These are phyloP conservation scores for Fusarium sp. DNA, from an alignment of 2,329 filamentous ascomycete species.

Conservation along the genomic window DNA sequence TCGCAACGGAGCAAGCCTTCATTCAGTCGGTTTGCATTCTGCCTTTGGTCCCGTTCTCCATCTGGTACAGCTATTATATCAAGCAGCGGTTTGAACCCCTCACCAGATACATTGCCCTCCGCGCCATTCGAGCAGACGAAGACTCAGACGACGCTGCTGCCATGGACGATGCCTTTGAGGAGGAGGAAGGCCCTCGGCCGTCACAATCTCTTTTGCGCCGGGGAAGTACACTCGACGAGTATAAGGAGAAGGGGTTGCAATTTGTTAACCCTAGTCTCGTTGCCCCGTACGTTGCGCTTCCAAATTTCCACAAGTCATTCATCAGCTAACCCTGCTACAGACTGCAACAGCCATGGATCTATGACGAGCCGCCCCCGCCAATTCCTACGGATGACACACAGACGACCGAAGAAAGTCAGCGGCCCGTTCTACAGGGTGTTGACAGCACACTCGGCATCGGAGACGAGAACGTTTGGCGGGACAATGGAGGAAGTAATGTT, in stretches of 20 bases:
- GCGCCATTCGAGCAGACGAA: constrained; percentile 75
- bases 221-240: constrained; percentile 75
- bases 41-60: constrained; percentile 79
- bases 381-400: constrained; percentile 42
- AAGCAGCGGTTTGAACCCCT: constrained; percentile 83
- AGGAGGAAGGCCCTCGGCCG: constrained; percentile 51
- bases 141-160: constrained; percentile 51
- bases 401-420: constrained; percentile 38
- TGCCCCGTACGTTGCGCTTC: constrained; percentile 63
- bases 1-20: constrained; percentile 78
- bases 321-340: constrained; percentile 50
- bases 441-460: constrained; percentile 52
- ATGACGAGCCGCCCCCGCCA: constrained; percentile 61
- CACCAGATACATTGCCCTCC: constrained; percentile 89
- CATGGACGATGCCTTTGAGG: constrained; percentile 51
- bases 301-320: constrained; percentile 9
- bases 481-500: constrained; percentile 39
- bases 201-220: constrained; percentile 57
- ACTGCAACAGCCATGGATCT: constrained; percentile 76
- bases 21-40: constrained; percentile 75
- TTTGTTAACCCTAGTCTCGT: constrained; percentile 83
- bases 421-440: constrained; percentile 47
- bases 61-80: constrained; percentile 92
- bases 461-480: constrained; percentile 52
- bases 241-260: constrained; percentile 71